Evolutionary conservation across 352 stramenopile genomes (phyloP).

Genomic region (Salisapilia sapeloensis): DNA sequence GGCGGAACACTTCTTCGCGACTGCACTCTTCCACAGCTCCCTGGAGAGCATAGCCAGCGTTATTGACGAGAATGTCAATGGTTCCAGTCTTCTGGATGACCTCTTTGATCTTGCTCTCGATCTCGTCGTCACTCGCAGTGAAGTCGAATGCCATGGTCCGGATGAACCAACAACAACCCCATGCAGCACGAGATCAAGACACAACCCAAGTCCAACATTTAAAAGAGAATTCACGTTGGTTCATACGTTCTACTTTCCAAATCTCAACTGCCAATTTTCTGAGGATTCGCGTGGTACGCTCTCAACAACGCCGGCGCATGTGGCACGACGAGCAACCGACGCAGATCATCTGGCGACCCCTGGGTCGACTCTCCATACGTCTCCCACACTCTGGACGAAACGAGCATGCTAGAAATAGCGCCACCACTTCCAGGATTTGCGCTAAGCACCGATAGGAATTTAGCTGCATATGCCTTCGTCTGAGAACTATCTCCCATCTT

Average conservation of each 20-base stretch:
- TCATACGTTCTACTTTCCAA: too few species aligned
- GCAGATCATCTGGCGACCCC: conserved; percentile 61
- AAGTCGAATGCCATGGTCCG: conserved; percentile 18
- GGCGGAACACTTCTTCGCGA: conserved; percentile 13
- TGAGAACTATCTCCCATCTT: conserved; percentile 61
- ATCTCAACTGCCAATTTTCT: conserved; percentile 37
- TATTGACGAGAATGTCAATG: conserved; percentile 38
- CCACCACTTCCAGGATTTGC: conserved; percentile 72
- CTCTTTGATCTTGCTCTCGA: conserved; percentile 10
- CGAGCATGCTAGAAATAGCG: conserved; percentile 60
- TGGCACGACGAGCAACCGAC: conserved; percentile 48
- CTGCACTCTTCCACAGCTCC: conserved; percentile 27
- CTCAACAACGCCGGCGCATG: conserved; percentile 64
- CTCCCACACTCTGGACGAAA: conserved; percentile 68
- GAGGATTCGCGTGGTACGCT: conserved; percentile 63
- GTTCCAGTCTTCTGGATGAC: conserved; percentile 16
- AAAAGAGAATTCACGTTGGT: too few species aligned
- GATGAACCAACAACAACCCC: too few species aligned
- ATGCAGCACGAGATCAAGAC: too few species aligned
- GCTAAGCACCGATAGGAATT: conserved; percentile 66
- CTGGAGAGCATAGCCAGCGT: conserved; percentile 20
- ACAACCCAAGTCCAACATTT: too few species aligned
- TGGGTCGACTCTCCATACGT: conserved; percentile 70
- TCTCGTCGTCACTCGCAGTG: conserved; percentile 12
- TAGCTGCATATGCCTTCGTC: conserved; percentile 69